Percentiles rank a stretch among this genome's conserved stretches.
Conservation (phyloP, 352 stramenopile genomes). For the Phytophthora capsici region DNA sequence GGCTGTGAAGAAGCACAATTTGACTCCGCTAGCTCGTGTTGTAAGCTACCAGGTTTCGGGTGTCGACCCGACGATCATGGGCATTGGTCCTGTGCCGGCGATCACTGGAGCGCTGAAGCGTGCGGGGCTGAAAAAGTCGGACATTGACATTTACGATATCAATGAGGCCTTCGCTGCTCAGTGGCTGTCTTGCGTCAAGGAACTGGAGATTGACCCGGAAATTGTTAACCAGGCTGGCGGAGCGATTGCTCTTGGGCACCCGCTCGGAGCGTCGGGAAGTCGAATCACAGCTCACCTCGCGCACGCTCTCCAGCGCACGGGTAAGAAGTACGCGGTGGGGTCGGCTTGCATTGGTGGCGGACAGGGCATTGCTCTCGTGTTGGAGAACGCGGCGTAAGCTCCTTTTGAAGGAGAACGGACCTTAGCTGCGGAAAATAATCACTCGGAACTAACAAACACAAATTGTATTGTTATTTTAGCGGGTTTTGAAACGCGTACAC, state of each 20-base stretch:
- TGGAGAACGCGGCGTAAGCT: slow-evolving; percentile 91
- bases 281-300: slow-evolving; percentile 93
- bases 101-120: slow-evolving; percentile 93
- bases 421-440: not conserved
- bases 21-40: slow-evolving; percentile 94
- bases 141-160: slow-evolving; percentile 98
- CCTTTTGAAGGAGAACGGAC: not conserved
- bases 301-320: slow-evolving; percentile 85
- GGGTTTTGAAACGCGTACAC: no score
- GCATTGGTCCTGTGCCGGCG: slow-evolving; percentile 96
- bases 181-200: slow-evolving; percentile 96
- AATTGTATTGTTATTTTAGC: not conserved
- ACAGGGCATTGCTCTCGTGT: slow-evolving; percentile 97
- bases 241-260: slow-evolving; percentile 97
- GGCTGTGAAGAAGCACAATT: slow-evolving; percentile 91
- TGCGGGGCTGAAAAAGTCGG: slow-evolving; percentile 88
- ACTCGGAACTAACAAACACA: not conserved
- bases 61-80: slow-evolving; percentile 98
- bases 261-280: slow-evolving; percentile 94
- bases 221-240: slow-evolving; percentile 95
- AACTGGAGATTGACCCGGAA: slow-evolving; percentile 94
- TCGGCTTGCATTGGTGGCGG: slow-evolving; percentile 98
- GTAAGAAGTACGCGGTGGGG: slow-evolving; percentile 95
- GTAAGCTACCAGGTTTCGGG: slow-evolving; percentile 93
- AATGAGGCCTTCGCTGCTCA: slow-evolving; percentile 99